phyloP scores from a whole-genome alignment of 1,284 basidiomycete genomes.

The Apiotrichum brassicae region DNA sequence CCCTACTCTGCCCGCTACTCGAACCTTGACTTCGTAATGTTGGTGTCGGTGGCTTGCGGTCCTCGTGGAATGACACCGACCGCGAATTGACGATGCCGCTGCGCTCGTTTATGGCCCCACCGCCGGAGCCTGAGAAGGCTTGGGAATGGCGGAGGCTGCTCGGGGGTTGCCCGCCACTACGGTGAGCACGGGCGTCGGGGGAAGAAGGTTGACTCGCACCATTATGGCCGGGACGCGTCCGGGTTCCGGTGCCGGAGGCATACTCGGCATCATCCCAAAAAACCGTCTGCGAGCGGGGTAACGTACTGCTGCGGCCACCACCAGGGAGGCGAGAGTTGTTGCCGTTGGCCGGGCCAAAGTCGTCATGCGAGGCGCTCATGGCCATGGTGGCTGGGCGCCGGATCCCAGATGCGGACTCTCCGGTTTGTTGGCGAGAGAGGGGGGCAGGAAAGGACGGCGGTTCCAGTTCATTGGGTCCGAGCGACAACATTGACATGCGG shows the following conservation, averaged over 20 bases:
- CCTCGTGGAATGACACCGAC: constrained; percentile 18
- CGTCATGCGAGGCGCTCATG: not conserved
- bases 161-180: constrained; percentile 7
- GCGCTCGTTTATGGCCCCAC: too few species aligned
- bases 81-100: constrained; percentile 9
- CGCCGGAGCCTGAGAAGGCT: constrained; percentile 12
- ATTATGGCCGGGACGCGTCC: not conserved
- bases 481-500: constrained; percentile 10
- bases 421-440: constrained; percentile 13
- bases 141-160: constrained; percentile 19
- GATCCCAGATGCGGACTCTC: constrained; percentile 9
- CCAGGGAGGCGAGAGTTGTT: constrained; percentile 6
- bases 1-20: constrained; percentile 13
- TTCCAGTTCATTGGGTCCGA: constrained; percentile 6
- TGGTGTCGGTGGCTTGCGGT: constrained; percentile 3
- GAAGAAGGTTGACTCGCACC: constrained; percentile 3
- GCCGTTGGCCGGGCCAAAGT: constrained; percentile 5
- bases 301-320: constrained; percentile 7
- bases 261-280: constrained; percentile 43
- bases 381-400: constrained; percentile 3
- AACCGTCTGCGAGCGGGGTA: constrained; percentile 35
- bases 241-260: constrained; percentile 1
- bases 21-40: constrained; percentile 12
- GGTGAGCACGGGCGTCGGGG: constrained; percentile 1
- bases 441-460: constrained; percentile 18